Conservation (phyloP, 2,329 filamentous ascomycete genomes). For the Fusarium tricinctum region DNA sequence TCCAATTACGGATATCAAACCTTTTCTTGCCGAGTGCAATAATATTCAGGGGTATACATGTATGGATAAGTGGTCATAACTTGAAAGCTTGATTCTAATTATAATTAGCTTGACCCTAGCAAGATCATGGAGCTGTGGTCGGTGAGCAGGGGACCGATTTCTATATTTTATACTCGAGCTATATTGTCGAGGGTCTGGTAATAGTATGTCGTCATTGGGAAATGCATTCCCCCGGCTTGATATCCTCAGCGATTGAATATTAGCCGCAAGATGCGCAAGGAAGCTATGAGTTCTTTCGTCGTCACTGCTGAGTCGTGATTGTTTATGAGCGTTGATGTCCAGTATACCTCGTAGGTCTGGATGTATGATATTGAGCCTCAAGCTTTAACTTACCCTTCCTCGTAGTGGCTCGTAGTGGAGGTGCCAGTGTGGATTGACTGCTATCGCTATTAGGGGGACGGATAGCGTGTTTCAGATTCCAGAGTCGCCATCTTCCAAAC, state of each 20-base stretch:
- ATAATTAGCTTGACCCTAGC: too few relatives aligned
- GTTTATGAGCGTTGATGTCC: neutral
- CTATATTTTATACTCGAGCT: neutral
- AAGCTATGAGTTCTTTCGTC: neutral
- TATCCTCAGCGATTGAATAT: neutral
- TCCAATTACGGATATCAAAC: too few relatives aligned
- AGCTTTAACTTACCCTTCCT: neutral
- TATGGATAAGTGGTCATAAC: too few relatives aligned
- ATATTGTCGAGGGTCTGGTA: neutral
- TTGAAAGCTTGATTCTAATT: too few relatives aligned
- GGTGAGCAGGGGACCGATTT: too few relatives aligned
- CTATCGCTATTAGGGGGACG: neutral
- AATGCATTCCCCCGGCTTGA: neutral
- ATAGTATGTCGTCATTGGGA: neutral
- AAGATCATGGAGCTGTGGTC: too few relatives aligned
- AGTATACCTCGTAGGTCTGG: neutral
- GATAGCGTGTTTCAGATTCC: neutral
- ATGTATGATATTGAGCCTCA: neutral
- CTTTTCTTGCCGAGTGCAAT: too few relatives aligned
- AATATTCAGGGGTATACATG: too few relatives aligned
- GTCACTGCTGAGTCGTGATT: neutral
- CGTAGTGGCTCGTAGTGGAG: neutral
- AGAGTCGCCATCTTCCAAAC: neutral
- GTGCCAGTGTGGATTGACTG: neutral
- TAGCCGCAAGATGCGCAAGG: neutral